These are phyloP conservation scores for Carex scoparia DNA, from an alignment of 176 grass and related monocot genomes.

Conservation along the genomic window DNA sequence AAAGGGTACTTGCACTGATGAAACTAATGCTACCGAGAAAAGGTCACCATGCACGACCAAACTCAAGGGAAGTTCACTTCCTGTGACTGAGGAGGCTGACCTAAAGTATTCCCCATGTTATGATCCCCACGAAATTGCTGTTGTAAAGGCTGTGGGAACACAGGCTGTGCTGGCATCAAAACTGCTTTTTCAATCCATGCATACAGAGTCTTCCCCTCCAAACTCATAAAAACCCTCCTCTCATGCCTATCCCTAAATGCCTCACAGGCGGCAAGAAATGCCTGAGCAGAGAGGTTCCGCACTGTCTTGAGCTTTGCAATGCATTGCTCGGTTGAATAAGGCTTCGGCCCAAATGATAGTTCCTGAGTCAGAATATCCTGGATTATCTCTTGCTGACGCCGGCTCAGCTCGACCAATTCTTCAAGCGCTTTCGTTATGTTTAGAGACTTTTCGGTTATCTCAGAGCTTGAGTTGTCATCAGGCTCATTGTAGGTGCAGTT, in stretches of 20 bases:
- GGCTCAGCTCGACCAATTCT: conserved; percentile 25
- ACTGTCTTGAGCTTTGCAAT: conserved; percentile 31
- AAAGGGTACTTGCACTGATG: neutral
- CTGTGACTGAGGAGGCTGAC: conserved; percentile 14
- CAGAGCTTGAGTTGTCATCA: conserved; percentile 24
- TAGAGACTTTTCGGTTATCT: conserved; percentile 7
- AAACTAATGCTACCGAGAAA: neutral
- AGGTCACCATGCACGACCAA: neutral
- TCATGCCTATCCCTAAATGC: conserved; percentile 30
- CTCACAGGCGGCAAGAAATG: conserved; percentile 30
- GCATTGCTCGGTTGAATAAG: conserved; percentile 27
- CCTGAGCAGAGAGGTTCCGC: conserved; percentile 17
- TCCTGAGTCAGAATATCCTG: conserved; percentile 22
- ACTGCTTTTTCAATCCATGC: conserved; percentile 28
- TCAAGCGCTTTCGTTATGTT: conserved; percentile 26
- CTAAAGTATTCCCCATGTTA: neutral
- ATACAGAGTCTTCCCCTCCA: conserved; percentile 19
- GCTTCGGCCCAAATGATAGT: neutral
- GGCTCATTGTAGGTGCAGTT: neutral
- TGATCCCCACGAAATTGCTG: neutral
- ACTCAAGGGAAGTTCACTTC: conserved; percentile 18
- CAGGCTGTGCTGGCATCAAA: neutral
- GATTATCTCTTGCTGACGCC: conserved; percentile 21
- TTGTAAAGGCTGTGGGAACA: conserved; percentile 21
- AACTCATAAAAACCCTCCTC: conserved; percentile 32